Percentiles rank a stretch among this genome's conserved stretches.
Evolutionary conservation across 192 early-diverging fungal species (phyloP).

Genomic region (Backusella westeae): DNA sequence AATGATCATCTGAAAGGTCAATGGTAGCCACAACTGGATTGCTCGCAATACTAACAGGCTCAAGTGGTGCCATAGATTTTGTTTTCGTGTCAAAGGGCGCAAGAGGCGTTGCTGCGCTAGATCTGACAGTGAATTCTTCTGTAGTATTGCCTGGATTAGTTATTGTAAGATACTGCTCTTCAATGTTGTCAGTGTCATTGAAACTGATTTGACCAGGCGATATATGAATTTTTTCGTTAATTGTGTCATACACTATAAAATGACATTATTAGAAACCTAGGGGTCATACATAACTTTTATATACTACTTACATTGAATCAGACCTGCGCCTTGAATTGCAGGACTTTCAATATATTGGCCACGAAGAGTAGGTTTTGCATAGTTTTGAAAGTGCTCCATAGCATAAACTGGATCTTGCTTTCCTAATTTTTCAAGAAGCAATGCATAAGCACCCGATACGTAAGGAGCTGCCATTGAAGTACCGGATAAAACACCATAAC

Average conservation of each 20-base stretch:
- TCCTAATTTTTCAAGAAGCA: constrained; percentile 38
- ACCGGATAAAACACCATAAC: constrained; percentile 47
- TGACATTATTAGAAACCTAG: neutral
- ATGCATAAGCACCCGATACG: constrained; percentile 46
- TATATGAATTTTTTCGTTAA: constrained; percentile 33
- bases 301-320: constrained; percentile 38
- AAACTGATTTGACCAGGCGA: constrained; percentile 48
- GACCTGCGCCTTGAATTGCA: constrained; percentile 50
- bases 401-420: constrained; percentile 24
- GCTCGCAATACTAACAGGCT: constrained; percentile 2
- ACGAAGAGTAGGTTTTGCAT: constrained; percentile 21
- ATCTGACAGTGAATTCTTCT: constrained; percentile 34
- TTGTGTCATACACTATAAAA: constrained; percentile 33
- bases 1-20: neutral
- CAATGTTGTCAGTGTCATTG: constrained; percentile 42
- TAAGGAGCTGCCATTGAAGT: constrained; percentile 65
- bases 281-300: neutral
- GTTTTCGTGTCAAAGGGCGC: constrained; percentile 31
- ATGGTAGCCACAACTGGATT: neutral
- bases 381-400: constrained; percentile 36
- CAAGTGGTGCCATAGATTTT: neutral
- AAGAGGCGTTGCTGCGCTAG: constrained; percentile 30
- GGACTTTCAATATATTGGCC: constrained; percentile 24
- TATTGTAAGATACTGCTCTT: constrained; percentile 35
- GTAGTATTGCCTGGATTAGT: constrained; percentile 35